Evolutionary conservation across 2,329 filamentous ascomycete species (phyloP), one percentile per base, ranked within the genome.

Genomic region (Trichoderma sp.): DNA sequence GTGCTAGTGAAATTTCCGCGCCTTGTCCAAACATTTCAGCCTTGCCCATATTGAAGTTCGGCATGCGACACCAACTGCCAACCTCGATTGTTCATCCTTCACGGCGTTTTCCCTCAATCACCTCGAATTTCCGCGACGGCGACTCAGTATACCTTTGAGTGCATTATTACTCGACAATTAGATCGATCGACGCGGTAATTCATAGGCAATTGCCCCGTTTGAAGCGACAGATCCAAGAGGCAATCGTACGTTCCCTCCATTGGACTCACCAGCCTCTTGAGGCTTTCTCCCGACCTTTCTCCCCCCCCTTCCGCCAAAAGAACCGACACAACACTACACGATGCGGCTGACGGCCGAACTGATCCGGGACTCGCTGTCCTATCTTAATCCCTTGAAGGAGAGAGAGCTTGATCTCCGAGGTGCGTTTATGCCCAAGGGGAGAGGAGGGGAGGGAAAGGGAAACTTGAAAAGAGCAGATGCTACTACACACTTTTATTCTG

Each of bases 401-500:
- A 94, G 96, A 84, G 96, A 99, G 89, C 90, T 99, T 82, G 95
- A 98, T 87, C 93, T 99, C 79, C 91, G 96, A 97, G 96, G 96
- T 98, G 93, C 90, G 94, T 88, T 84, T 84, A 79, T 90, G n/a
- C 39, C 30, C 17, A 23, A 43, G 55, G 55, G 28, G 36, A 47
- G 64, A 50, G 26, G 64, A 43, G 39, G 39, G 26, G 47, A 43
- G 74, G 50, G 50, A 26, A 23, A 23, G 30, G 13, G 12, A n/a
- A 55, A 43, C 28, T 43, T 47, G 92, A 92, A 94, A 97, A 94
- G 94, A 91, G 88, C 93, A 95, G 94, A 96, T 97, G 90, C 94
- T 97, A 93, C 93, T 17, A 39, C 36, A 94, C 91, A 89, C 43
- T 79, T 81, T 75, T 69, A 73, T 59, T 15, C 74, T 69, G 73